A percentile compares a stretch with the other conserved stretches of the same genome.
Evolutionary conservation across 2,329 filamentous ascomycete genomes (phyloP).

Genomic region (Pseudogymnoascus sp.): DNA sequence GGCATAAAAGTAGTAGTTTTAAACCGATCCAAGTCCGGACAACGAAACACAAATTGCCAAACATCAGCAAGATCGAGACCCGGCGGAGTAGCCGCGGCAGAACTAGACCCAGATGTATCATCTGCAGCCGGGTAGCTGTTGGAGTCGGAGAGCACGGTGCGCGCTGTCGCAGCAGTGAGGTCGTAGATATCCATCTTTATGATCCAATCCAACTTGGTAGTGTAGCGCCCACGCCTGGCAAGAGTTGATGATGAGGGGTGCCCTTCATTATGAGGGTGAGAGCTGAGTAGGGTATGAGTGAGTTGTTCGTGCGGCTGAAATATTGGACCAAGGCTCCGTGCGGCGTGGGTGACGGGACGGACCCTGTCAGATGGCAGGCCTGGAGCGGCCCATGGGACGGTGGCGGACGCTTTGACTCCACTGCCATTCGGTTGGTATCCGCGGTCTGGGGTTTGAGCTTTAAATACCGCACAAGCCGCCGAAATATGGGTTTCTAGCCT

Average conservation of each 20-base stretch:
- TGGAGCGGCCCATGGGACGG: neutral
- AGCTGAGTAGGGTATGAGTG: neutral
- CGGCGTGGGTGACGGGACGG: neutral
- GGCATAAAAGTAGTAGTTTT: neutral
- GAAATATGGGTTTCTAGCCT: neutral
- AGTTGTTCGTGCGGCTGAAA: conserved; percentile 1
- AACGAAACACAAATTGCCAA: neutral
- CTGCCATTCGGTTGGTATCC: neutral
- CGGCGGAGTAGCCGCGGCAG: neutral
- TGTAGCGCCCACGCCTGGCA: neutral
- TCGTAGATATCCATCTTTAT: neutral
- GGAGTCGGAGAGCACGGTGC: neutral
- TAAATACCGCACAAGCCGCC: neutral
- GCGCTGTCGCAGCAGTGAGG: neutral
- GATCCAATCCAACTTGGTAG: neutral
- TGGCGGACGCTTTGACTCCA: neutral
- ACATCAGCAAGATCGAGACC: neutral
- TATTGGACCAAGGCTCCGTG: neutral
- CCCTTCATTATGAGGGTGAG: neutral
- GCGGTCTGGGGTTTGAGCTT: neutral
- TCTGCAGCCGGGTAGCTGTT: neutral
- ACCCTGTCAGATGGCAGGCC: neutral
- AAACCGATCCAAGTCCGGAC: neutral
- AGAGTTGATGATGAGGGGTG: neutral
- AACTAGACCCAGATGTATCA: neutral